Percentiles rank a stretch among this genome's conserved stretches.
These are phyloP conservation scores for Trichophyton schoenleinii DNA, from an alignment of 2,329 filamentous ascomycete genomes.

Conservation along the genomic window DNA sequence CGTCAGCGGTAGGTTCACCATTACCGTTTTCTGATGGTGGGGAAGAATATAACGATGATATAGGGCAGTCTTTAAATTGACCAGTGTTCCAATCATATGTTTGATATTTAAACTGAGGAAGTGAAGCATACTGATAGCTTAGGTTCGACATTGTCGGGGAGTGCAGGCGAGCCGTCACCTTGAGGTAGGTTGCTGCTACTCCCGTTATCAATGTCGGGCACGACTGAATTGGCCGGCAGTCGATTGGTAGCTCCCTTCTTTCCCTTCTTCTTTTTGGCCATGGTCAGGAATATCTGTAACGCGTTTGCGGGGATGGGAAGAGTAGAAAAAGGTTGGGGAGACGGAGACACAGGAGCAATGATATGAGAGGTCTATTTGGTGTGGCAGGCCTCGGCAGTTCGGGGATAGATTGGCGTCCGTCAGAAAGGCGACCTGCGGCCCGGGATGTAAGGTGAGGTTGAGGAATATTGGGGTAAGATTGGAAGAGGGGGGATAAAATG, in stretches of 20 bases:
- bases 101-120: slow-evolving; percentile 33
- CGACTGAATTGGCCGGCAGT: slow-evolving; percentile 18
- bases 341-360: slow-evolving; percentile 4
- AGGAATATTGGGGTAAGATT: slow-evolving; percentile 2
- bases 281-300: slow-evolving; percentile 12
- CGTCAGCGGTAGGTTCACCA: slow-evolving; percentile 24
- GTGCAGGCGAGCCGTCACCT: slow-evolving; percentile 21
- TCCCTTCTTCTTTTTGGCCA: slow-evolving; percentile 24
- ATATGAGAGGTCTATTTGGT: slow-evolving; percentile 12
- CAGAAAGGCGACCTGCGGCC: neutral
- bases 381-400: slow-evolving; percentile 11
- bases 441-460: neutral
- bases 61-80: slow-evolving; percentile 27
- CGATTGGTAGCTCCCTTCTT: slow-evolving; percentile 28
- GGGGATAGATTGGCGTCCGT: neutral
- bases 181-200: slow-evolving; percentile 20
- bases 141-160: slow-evolving; percentile 25
- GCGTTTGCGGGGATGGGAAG: neutral
- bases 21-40: slow-evolving; percentile 26
- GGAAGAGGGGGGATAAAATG: neutral
- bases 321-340: slow-evolving; percentile 6
- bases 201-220: slow-evolving; percentile 12
- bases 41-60: slow-evolving; percentile 22
- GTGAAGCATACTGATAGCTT: slow-evolving; percentile 31
- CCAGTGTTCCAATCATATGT: slow-evolving; percentile 29